Conservation (phyloP, 2,329 filamentous ascomycete species). For the Monilinia polystroma region DNA sequence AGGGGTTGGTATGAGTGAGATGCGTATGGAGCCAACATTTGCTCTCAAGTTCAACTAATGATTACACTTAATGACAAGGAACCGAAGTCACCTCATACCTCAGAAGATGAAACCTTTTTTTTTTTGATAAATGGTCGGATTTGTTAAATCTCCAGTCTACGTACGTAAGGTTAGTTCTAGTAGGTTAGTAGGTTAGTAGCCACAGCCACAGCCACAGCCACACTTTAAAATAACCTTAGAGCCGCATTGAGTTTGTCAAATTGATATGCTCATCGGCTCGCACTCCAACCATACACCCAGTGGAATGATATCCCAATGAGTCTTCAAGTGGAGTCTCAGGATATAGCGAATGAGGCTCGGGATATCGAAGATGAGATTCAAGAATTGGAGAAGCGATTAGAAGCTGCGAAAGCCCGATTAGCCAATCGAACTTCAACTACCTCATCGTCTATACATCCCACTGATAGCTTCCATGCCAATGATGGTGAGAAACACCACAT, state of each 20-base stretch:
- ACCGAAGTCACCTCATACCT: too few relatives aligned
- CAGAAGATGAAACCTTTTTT: neutral
- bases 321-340: slow-evolving; percentile 19
- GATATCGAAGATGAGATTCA: slow-evolving; percentile 53
- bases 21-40: neutral
- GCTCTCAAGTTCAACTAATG: neutral
- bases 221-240: slow-evolving; percentile 17
- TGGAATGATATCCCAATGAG: slow-evolving; percentile 12
- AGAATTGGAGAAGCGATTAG: slow-evolving; percentile 52
- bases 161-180: too few relatives aligned
- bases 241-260: neutral
- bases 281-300: neutral
- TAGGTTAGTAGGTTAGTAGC: too few relatives aligned
- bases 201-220: slow-evolving; percentile 9
- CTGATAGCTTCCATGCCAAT: slow-evolving; percentile 26
- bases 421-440: slow-evolving; percentile 34
- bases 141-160: neutral
- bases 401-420: slow-evolving; percentile 47
- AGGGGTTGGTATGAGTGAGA: neutral
- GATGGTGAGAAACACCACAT: slow-evolving; percentile 6
- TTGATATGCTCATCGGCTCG: neutral
- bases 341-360: slow-evolving; percentile 23
- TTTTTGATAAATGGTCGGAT: too few relatives aligned
- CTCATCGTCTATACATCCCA: slow-evolving; percentile 27
- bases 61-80: neutral